Base-by-base conservation (phyloP, 2,329 filamentous ascomycete genomes). In the Hymenoscyphus scutula region DNA sequence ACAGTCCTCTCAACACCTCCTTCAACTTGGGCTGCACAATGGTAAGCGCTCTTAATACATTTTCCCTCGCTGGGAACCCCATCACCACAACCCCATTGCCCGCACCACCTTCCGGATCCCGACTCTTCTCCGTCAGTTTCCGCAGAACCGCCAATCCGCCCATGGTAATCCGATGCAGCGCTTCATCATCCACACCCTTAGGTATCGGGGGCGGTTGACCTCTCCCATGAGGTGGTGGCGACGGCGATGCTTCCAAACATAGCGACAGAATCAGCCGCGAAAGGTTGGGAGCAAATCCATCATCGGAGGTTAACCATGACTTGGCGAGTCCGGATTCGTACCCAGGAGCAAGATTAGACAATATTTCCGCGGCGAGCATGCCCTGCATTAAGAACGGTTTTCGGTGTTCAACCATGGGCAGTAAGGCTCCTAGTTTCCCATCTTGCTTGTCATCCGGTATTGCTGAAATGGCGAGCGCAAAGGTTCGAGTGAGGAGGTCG, bases 311-410 rank as follows among this genome's bases (percentile, higher is more conserved):
- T 7, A 98, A 83, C 93, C 95, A 98, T 0, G 84, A 81, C 61
- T 86, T 85, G 3, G 93, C 89, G 7, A 97, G 77, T 3, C 85
- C 83, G 17, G 83, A 83, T 67, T 96, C 92, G n/a, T 85, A 82
- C 4, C 84, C 83, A 2, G 89, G 89, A 2, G 87, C 85, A 13
- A 97, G 80, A 10, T 88, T 88, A 0, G 92, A 87, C 2, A 98
- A 78, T 58, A 98, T 96, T 69, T 98, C 93, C 0, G 92, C 93
- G 1, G 92, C 90, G 5, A 98, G 81, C 70, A 98, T 85, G 1
- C 92, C 93, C 77, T 99, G 95, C 83, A 96, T 95, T 11, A 99
- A 79, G 71, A 92, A 89, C 0, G 95, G 89, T 76, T 96, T 97
- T 62, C 95, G 87, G 3, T 85, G 86, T 74, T 97, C 92, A 5